Conservation (phyloP, 257 asterid species). For the Vinca minor region DNA sequence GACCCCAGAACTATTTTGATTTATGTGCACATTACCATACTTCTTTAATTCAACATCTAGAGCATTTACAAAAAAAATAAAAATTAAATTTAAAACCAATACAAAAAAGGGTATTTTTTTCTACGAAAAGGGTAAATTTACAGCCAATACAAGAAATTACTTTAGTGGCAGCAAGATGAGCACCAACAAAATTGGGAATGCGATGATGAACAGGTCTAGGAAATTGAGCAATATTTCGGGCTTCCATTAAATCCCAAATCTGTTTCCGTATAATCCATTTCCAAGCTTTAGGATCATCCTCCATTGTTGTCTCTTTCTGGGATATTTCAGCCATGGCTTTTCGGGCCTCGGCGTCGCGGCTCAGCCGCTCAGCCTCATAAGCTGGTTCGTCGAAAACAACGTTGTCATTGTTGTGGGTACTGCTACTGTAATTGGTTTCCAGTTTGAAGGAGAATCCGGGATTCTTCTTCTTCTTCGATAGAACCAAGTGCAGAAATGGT, state of each 20-base stretch:
- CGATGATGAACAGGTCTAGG: constrained; percentile 96
- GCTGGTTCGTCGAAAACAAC: constrained; percentile 49
- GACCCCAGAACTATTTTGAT: too few relatives aligned
- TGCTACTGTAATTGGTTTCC: constrained; percentile 14
- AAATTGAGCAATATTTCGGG: constrained; percentile 69
- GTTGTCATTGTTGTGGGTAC: constrained; percentile 25
- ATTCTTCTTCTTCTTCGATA: background rate
- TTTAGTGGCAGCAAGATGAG: constrained; percentile 54
- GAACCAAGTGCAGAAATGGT: background rate
- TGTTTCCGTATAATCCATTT: constrained; percentile 78
- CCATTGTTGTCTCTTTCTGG: constrained; percentile 26
- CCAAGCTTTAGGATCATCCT: constrained; percentile 75
- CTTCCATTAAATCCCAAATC: constrained; percentile 88
- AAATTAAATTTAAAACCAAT: too few relatives aligned
- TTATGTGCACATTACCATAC: too few relatives aligned
- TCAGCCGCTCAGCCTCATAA: constrained; percentile 73
- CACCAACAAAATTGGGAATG: constrained; percentile 74
- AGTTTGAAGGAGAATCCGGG: constrained; percentile 12
- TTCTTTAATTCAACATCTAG: too few relatives aligned
- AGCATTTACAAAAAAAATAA: too few relatives aligned
- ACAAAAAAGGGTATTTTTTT: too few relatives aligned
- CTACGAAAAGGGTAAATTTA: too few relatives aligned
- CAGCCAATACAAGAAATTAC: constrained; percentile 22
- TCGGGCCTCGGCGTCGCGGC: constrained; percentile 68
- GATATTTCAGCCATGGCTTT: constrained; percentile 61